These are phyloP conservation scores for Peronospora farinosa DNA, from an alignment of 352 stramenopile species.

Conservation along the genomic window DNA sequence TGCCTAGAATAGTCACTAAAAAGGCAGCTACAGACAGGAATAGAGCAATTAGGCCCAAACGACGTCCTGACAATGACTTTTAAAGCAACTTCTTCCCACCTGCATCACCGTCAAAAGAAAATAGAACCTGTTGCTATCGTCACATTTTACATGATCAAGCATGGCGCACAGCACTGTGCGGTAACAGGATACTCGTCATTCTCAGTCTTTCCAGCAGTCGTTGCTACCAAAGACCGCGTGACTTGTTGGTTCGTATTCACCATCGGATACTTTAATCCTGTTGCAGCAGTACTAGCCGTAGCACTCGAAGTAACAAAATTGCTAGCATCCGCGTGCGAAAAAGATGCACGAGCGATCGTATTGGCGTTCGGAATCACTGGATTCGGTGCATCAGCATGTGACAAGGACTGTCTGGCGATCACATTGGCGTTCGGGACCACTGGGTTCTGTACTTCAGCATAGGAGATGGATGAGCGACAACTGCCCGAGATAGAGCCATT, in stretches of 20 bases:
- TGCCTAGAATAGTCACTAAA: too few relatives aligned
- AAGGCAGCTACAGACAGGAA: too few relatives aligned
- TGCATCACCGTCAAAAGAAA: conserved; percentile 10
- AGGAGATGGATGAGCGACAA: conserved; percentile 28
- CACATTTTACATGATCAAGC: conserved; percentile 50
- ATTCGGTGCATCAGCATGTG: conserved; percentile 58
- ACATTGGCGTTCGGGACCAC: conserved; percentile 72
- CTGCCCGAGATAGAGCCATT: conserved; percentile 47
- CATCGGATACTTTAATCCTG: conserved; percentile 58
- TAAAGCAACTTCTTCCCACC: neutral
- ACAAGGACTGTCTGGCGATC: conserved; percentile 41
- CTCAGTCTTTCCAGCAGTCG: conserved; percentile 17
- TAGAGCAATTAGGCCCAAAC: neutral
- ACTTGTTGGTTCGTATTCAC: conserved; percentile 72
- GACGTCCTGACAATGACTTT: neutral
- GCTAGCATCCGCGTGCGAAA: conserved; percentile 39
- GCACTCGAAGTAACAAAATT: conserved; percentile 55
- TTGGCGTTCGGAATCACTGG: conserved; percentile 67
- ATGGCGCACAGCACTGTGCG: conserved; percentile 57
- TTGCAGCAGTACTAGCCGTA: conserved; percentile 30
- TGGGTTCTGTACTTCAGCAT: conserved; percentile 60
- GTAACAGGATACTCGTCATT: conserved; percentile 35
- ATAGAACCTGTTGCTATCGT: conserved; percentile 9
- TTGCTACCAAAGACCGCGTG: conserved; percentile 21
- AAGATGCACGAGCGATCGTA: conserved; percentile 38